A percentile compares a stretch with the other conserved stretches of the same genome.
Evolutionary conservation across 306 rosid genomes (phyloP).

Genomic region (Quercus engelmannii): DNA sequence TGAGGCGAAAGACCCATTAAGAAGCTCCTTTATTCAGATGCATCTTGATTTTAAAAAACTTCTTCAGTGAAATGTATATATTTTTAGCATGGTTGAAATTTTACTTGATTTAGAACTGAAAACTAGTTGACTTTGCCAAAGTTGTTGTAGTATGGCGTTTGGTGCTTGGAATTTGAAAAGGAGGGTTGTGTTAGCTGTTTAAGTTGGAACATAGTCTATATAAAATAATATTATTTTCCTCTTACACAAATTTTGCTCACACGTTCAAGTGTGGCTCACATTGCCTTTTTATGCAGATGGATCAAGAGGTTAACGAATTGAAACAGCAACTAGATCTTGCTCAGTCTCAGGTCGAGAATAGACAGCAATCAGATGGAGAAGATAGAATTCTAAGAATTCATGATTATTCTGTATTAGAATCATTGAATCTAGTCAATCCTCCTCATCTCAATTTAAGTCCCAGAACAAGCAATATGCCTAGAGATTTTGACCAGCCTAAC

Average conservation of each 20-base stretch:
- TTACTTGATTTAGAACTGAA: not conserved
- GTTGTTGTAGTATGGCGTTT: not conserved
- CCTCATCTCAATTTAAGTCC: slow-evolving; percentile 2
- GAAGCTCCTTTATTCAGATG: not conserved
- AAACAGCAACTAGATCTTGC: slow-evolving; percentile 70
- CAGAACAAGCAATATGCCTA: slow-evolving; percentile 4
- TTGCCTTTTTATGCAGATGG: slow-evolving; percentile 51
- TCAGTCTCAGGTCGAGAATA: slow-evolving; percentile 54
- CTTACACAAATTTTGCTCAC: not conserved
- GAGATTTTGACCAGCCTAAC: slow-evolving; percentile 21
- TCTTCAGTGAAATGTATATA: no score
- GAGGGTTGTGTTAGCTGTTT: not conserved
- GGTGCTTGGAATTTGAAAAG: not conserved
- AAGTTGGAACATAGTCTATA: not conserved
- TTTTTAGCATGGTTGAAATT: not conserved
- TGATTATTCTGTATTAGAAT: slow-evolving; percentile 25
- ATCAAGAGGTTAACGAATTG: slow-evolving; percentile 64
- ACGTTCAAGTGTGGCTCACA: not conserved
- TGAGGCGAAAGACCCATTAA: not conserved
- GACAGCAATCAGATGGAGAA: slow-evolving; percentile 44
- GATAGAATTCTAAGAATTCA: slow-evolving; percentile 24
- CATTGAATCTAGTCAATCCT: slow-evolving; percentile 24
- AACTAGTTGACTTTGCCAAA: not conserved
- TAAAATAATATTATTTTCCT: not conserved
- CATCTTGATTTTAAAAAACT: not conserved